Conservation (phyloP, 805 yeast genomes). For the Hanseniaspora taiwanica region DNA sequence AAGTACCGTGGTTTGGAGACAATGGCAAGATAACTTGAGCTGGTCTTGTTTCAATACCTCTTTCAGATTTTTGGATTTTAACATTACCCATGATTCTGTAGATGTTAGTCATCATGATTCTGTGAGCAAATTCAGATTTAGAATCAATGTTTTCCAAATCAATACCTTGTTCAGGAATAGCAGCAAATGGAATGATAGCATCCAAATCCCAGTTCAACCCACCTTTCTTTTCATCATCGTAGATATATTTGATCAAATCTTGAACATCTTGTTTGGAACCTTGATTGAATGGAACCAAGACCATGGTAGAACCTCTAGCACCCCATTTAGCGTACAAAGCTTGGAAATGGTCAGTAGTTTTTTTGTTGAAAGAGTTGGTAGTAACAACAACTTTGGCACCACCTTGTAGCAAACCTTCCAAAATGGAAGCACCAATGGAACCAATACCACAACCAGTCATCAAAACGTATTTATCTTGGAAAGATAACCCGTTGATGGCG, state of each 20-base stretch:
- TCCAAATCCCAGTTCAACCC: conserved; percentile 98
- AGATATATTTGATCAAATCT: conserved; percentile 72
- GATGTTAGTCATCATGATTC: conserved; percentile 94
- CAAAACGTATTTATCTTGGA: conserved; percentile 75
- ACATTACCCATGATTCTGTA: conserved; percentile 85
- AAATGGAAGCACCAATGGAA: conserved; percentile 93
- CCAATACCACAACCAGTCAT: conserved; percentile 99
- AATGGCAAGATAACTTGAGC: conserved; percentile 94
- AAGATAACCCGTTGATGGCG: conserved; percentile 88
- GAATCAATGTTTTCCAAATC: conserved; percentile 89
- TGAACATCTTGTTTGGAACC: conserved; percentile 92
- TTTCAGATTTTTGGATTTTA: conserved; percentile 65
- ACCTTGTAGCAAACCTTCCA: conserved; percentile 90
- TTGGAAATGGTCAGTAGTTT: conserved; percentile 93
- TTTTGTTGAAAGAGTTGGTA: conserved; percentile 87
- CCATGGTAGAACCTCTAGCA: conserved; percentile 79
- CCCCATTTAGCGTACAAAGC: conserved; percentile 85
- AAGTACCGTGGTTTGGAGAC: conserved; percentile 98
- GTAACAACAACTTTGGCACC: conserved; percentile 97
- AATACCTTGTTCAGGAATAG: conserved; percentile 97
- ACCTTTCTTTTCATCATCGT: conserved; percentile 67
- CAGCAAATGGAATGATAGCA: conserved; percentile 93
- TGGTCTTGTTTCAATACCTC: conserved; percentile 84
- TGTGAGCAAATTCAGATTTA: conserved; percentile 93
- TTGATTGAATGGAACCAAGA: conserved; percentile 98